phyloP scores from a whole-genome alignment of 2,329 filamentous ascomycete genomes.

The Fusarium paranaense region DNA sequence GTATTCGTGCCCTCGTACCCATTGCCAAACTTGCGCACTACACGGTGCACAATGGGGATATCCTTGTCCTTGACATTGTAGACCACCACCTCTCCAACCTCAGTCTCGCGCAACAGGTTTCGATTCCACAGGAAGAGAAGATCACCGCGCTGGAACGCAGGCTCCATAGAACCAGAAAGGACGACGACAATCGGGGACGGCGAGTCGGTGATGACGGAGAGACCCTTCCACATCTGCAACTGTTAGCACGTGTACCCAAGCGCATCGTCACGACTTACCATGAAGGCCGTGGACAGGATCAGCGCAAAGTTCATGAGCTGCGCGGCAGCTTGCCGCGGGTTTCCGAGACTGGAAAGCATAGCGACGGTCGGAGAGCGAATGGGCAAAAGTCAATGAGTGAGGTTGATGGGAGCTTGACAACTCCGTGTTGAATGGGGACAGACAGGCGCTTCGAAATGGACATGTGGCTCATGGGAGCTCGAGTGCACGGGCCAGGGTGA shows the following conservation, averaged over 20 bases:
- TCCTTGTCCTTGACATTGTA: conserved; percentile 92
- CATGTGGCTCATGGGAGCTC: conserved; percentile 39
- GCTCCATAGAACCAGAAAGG: conserved; percentile 87
- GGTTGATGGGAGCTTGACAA: conserved; percentile 25
- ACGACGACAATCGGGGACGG: conserved; percentile 85
- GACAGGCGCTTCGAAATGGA: conserved; percentile 30
- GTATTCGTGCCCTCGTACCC: conserved; percentile 56
- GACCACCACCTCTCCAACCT: conserved; percentile 69
- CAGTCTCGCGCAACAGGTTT: conserved; percentile 66
- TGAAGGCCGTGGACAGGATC: conserved; percentile 90
- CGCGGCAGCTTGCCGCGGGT: conserved; percentile 82
- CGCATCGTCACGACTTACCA: conserved; percentile 64
- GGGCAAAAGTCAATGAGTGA: background rate
- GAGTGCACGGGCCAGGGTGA: conserved; percentile 22
- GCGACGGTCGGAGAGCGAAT: background rate
- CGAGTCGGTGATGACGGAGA: conserved; percentile 82
- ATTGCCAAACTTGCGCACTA: conserved; percentile 79
- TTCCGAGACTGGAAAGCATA: conserved; percentile 78
- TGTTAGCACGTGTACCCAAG: conserved; percentile 23
- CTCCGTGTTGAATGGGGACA: conserved; percentile 34
- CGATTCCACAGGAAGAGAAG: conserved; percentile 83
- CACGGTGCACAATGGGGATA: conserved; percentile 95
- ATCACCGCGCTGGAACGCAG: conserved; percentile 83
- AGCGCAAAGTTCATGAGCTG: conserved; percentile 93
- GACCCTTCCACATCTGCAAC: conserved; percentile 82